Evolutionary conservation across 768 basidiomycete species (phyloP).

Genomic region (Pleurotus platypus): DNA sequence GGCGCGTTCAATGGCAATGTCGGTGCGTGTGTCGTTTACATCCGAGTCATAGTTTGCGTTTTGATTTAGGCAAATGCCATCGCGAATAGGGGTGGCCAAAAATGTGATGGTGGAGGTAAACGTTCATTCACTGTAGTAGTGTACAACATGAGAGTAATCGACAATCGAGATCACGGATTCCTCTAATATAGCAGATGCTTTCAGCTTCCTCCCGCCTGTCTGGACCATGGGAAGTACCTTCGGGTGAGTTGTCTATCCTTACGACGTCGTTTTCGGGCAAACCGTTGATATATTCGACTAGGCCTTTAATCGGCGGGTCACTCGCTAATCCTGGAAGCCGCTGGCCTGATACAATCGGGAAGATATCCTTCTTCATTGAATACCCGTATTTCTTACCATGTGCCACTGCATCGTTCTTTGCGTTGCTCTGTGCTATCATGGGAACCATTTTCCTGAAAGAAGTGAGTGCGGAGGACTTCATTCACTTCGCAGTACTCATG

Average conservation of each 20-base stretch:
- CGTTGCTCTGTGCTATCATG: slow-evolving; percentile 12
- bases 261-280: background rate
- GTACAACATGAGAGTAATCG: background rate
- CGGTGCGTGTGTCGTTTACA: slow-evolving; percentile 9
- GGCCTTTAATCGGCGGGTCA: slow-evolving; percentile 26
- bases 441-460: slow-evolving; percentile 23
- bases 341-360: slow-evolving; percentile 26
- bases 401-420: background rate
- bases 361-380: slow-evolving; percentile 21
- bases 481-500: background rate
- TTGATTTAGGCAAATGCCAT: background rate
- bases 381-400: slow-evolving; percentile 34
- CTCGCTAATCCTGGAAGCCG: slow-evolving; percentile 26
- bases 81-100: slow-evolving; percentile 19
- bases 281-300: slow-evolving; percentile 5
- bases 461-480: slow-evolving; percentile 12
- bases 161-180: slow-evolving; percentile 22
- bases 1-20: slow-evolving; percentile 31
- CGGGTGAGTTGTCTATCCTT: slow-evolving; percentile 15
- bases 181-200: slow-evolving; percentile 23
- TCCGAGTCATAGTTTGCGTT: background rate
- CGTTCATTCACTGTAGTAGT: background rate
- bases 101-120: slow-evolving; percentile 27
- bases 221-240: slow-evolving; percentile 22
- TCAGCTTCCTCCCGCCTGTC: slow-evolving; percentile 23